phyloP scores from a whole-genome alignment of 371 early-diverging fungal genomes.

The Mucor plumbeus region DNA sequence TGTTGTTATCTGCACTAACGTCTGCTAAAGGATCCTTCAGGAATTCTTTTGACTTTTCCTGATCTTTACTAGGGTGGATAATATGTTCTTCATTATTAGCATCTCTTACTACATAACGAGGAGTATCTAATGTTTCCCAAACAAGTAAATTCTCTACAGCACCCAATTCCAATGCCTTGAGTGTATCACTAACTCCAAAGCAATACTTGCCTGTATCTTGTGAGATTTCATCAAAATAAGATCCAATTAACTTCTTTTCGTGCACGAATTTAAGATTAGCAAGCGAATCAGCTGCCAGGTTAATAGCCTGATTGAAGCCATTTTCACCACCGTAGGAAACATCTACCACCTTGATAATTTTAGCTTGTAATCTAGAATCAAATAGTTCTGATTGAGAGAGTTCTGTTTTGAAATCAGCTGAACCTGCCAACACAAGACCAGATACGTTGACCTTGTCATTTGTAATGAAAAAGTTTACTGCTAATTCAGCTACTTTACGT shows the following conservation, averaged over 20 bases:
- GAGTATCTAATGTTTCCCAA: constrained; percentile 91
- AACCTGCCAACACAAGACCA: constrained; percentile 96
- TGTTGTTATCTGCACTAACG: constrained; percentile 51
- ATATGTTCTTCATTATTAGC: constrained; percentile 70
- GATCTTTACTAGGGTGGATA: constrained; percentile 80
- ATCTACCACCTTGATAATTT: constrained; percentile 95
- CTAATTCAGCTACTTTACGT: constrained; percentile 98
- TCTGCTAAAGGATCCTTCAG: constrained; percentile 54
- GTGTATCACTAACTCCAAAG: constrained; percentile 96
- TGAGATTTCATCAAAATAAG: constrained; percentile 98
- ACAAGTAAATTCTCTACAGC: constrained; percentile 98
- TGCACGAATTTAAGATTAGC: constrained; percentile 98
- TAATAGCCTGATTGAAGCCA: constrained; percentile 99
- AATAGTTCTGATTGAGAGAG: constrained; percentile 94
- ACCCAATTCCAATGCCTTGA: constrained; percentile 90
- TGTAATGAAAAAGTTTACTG: constrained; percentile 71
- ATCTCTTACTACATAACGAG: constrained; percentile 79
- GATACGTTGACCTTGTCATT: constrained; percentile 78
- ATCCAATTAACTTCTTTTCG: constrained; percentile 97
- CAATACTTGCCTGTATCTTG: constrained; percentile 98
- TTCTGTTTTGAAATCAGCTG: constrained; percentile 99
- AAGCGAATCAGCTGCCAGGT: constrained; percentile 91
- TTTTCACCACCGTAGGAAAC: constrained; percentile 99
- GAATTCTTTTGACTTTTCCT: constrained; percentile 77
- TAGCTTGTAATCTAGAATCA: constrained; percentile 89